Evolutionary conservation across 306 rosid genomes (phyloP).

Genomic region (Abrus pulchellus): DNA sequence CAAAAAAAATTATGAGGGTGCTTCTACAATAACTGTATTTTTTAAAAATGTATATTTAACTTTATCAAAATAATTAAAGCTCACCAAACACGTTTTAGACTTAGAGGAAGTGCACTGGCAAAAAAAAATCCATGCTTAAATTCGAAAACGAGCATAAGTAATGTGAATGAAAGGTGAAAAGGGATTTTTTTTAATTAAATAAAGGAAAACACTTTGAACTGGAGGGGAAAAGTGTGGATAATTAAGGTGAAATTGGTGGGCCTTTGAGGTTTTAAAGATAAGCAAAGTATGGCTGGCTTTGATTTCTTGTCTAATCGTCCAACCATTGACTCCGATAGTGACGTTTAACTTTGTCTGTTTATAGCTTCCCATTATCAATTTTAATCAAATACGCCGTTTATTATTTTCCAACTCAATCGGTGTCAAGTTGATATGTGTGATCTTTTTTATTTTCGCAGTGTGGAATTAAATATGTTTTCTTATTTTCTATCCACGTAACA

Average conservation of each 20-base stretch:
- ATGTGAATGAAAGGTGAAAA: not conserved
- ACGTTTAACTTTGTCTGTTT: conserved; percentile 38
- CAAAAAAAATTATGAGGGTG: too few species aligned
- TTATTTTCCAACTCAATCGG: conserved; percentile 8
- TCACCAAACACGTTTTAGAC: too few species aligned
- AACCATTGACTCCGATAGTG: conserved; percentile 49
- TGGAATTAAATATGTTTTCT: too few species aligned
- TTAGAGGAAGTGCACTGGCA: too few species aligned
- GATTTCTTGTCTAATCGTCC: conserved; percentile 54
- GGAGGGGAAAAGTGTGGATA: conserved; percentile 37
- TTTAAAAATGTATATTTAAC: too few species aligned
- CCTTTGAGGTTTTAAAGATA: conserved; percentile 43
- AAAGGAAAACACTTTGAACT: not conserved
- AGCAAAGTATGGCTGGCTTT: conserved; percentile 54
- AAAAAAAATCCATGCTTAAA: too few species aligned
- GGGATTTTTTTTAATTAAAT: not conserved
- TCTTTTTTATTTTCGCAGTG: too few species aligned
- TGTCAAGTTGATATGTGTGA: not conserved
- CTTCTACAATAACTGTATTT: too few species aligned
- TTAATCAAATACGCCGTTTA: not conserved
- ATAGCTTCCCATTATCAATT: conserved; percentile 25
- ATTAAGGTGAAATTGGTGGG: conserved; percentile 51
- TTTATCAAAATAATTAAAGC: too few species aligned
- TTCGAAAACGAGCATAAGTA: not conserved
- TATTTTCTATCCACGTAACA: too few species aligned